A percentile compares a stretch with the other conserved stretches of the same genome.
Conservation (phyloP, 2,329 filamentous ascomycete genomes). For the Colletotrichum sp. region DNA sequence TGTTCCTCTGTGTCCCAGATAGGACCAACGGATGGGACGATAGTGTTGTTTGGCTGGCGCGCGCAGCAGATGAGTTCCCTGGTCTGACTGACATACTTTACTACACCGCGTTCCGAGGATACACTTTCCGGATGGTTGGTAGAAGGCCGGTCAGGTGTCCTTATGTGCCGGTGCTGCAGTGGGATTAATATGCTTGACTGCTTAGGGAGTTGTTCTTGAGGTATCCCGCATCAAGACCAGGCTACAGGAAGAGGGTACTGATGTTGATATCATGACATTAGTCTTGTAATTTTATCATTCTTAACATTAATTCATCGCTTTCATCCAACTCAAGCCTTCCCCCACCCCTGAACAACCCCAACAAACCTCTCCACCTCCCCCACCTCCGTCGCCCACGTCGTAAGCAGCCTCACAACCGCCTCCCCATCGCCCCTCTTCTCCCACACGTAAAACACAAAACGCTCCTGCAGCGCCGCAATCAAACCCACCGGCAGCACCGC, state of each 20-base stretch:
- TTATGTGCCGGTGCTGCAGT: background rate
- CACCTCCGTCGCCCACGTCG: conserved; percentile 55
- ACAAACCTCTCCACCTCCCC: conserved; percentile 44
- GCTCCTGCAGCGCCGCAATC: conserved; percentile 43
- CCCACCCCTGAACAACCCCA: conserved; percentile 25
- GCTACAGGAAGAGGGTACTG: fast-evolving
- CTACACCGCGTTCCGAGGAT: background rate
- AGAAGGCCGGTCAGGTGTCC: background rate
- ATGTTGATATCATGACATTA: background rate
- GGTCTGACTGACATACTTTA: background rate
- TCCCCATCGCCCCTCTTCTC: conserved; percentile 43
- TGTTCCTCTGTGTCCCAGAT: fast-evolving
- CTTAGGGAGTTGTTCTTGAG: fast-evolving
- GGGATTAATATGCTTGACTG: fast-evolving
- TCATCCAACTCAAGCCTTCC: background rate
- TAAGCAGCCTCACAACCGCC: conserved; percentile 50
- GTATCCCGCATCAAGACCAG: background rate
- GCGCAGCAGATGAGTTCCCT: background rate
- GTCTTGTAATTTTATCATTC: background rate
- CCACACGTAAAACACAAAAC: conserved; percentile 54
- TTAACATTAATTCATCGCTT: background rate
- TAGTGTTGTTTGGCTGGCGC: background rate
- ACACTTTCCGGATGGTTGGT: background rate
- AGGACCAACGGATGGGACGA: background rate
- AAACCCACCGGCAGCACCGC: conserved; percentile 44